These are phyloP conservation scores for Luffa aegyptiaca DNA, from an alignment of 306 rosid species.

Conservation along the genomic window DNA sequence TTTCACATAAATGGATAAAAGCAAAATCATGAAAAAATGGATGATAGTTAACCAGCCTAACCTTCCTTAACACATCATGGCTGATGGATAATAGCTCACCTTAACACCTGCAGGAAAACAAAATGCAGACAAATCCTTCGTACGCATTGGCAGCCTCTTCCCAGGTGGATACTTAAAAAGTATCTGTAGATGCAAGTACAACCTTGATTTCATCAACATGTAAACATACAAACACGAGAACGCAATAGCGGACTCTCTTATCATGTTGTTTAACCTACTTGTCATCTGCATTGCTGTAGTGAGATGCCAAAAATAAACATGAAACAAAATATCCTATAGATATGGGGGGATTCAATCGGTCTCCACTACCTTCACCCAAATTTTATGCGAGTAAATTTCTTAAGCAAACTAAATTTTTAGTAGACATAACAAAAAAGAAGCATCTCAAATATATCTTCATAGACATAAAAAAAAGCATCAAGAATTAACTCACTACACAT, in stretches of 20 bases:
- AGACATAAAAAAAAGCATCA: background rate
- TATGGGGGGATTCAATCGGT: background rate
- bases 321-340: background rate
- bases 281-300: background rate
- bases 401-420: background rate
- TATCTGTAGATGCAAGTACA: conserved; percentile 31
- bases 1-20: background rate
- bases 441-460: background rate
- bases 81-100: conserved; percentile 42
- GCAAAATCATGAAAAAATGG: conserved; percentile 11
- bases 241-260: background rate
- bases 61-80: conserved; percentile 11
- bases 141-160: conserved; percentile 50
- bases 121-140: conserved; percentile 70
- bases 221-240: background rate
- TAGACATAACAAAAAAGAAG: background rate
- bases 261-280: background rate
- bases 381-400: background rate
- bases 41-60: conserved; percentile 33
- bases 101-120: conserved; percentile 85
- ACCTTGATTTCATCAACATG: background rate
- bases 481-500: background rate
- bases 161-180: conserved; percentile 88
- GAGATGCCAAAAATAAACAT: conserved; percentile 1
- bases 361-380: background rate